A percentile compares a stretch with the other conserved stretches of the same genome.
These are phyloP conservation scores for Pogostemon cablin DNA, from an alignment of 257 asterid genomes.

Conservation along the genomic window DNA sequence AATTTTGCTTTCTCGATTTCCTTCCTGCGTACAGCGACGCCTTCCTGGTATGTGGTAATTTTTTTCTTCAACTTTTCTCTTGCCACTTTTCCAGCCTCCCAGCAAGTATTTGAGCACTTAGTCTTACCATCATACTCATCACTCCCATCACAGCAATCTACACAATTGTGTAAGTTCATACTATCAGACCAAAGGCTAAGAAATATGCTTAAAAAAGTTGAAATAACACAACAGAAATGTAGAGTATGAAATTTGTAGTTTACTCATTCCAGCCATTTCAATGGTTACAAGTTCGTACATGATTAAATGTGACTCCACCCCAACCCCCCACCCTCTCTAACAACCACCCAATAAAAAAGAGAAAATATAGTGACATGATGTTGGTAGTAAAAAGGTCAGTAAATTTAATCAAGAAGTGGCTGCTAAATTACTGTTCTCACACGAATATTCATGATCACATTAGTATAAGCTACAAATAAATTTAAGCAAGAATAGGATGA, in stretches of 20 bases:
- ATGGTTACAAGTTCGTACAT: constrained; percentile 17
- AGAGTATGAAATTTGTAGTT: neutral
- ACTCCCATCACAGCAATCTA: constrained; percentile 99
- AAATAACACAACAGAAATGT: constrained; percentile 8
- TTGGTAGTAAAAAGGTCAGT: neutral
- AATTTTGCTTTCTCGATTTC: constrained; percentile 73
- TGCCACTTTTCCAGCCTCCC: constrained; percentile 95
- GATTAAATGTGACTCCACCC: neutral
- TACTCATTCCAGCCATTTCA: neutral
- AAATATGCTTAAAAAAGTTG: constrained; percentile 3
- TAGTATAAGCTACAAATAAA: neutral
- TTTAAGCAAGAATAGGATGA: neutral
- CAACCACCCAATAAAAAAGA: neutral
- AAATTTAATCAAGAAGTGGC: constrained; percentile 26
- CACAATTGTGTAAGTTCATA: constrained; percentile 35
- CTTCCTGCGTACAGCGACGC: constrained; percentile 62
- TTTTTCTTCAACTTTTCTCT: constrained; percentile 86
- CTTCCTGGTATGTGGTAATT: constrained; percentile 73
- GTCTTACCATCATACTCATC: constrained; percentile 88
- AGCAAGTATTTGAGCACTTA: constrained; percentile 84
- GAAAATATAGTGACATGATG: neutral
- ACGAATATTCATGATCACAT: neutral
- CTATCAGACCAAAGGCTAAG: constrained; percentile 21
- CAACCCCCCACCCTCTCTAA: neutral
- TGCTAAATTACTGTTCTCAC: constrained; percentile 3